phyloP scores from a whole-genome alignment of 768 basidiomycete genomes.

The Tulasnella sp. region DNA sequence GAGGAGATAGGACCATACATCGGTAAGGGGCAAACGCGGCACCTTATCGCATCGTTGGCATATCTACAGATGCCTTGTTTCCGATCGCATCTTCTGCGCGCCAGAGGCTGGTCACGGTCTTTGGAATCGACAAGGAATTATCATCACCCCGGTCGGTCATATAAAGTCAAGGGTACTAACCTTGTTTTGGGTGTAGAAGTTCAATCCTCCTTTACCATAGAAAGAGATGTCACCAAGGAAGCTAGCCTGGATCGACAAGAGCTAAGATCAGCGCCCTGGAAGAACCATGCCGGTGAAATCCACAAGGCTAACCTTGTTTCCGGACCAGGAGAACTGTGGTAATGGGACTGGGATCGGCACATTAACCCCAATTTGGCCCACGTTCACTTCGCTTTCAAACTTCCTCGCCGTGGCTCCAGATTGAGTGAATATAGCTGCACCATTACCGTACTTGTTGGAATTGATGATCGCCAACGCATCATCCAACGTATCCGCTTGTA shows the following conservation, averaged over 20 bases:
- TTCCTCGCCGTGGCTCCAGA: slow-evolving; percentile 89
- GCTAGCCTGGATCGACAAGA: slow-evolving; percentile 37
- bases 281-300: not conserved
- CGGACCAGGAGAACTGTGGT: slow-evolving; percentile 91
- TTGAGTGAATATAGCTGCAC: slow-evolving; percentile 92
- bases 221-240: slow-evolving; percentile 79
- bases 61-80: slow-evolving; percentile 70
- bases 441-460: slow-evolving; percentile 82
- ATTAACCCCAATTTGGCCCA: slow-evolving; percentile 89
- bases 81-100: slow-evolving; percentile 47
- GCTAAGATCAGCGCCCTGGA: not conserved
- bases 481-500: slow-evolving; percentile 73
- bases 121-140: not conserved
- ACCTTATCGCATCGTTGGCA: slow-evolving; percentile 51
- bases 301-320: slow-evolving; percentile 53
- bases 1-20: not conserved
- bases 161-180: slow-evolving; percentile 18
- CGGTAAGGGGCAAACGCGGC: not conserved
- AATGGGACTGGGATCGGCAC: slow-evolving; percentile 86
- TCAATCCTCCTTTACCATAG: slow-evolving; percentile 85
- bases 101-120: slow-evolving; percentile 93
- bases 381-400: slow-evolving; percentile 78
- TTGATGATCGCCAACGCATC: slow-evolving; percentile 87
- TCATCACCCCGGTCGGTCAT: not conserved
- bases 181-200: slow-evolving; percentile 96